Evolutionary conservation across 1,284 basidiomycete genomes (phyloP).

Genomic region (Pseudomicrostroma phylloplanum): DNA sequence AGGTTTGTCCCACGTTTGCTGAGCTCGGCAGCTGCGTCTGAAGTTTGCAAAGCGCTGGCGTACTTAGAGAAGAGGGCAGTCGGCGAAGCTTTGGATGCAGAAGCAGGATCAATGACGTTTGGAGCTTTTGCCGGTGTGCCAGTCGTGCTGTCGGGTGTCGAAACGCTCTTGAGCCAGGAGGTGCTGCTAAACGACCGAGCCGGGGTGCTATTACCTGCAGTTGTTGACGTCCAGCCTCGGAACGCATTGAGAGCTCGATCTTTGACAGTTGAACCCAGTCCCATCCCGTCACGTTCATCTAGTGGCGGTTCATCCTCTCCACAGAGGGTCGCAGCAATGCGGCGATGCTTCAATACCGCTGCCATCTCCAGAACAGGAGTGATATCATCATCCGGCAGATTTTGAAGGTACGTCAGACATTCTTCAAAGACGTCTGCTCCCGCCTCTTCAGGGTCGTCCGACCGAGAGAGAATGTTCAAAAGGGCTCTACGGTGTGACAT

Average conservation of each 20-base stretch:
- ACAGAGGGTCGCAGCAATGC: slow-evolving; percentile 36
- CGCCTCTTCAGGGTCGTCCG: slow-evolving; percentile 11
- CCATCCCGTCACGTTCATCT: slow-evolving; percentile 19
- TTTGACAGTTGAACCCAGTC: background rate
- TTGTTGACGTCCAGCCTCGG: background rate
- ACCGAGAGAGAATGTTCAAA: background rate
- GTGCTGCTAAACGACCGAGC: slow-evolving; percentile 1
- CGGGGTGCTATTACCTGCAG: slow-evolving; percentile 1
- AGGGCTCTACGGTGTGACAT: slow-evolving; percentile 22
- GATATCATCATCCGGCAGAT: slow-evolving; percentile 39
- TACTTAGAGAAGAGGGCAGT: slow-evolving; percentile 26
- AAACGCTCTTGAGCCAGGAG: slow-evolving; percentile 11
- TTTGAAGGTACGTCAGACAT: slow-evolving; percentile 34
- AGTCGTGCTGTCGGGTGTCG: slow-evolving; percentile 2
- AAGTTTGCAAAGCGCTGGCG: slow-evolving; percentile 22
- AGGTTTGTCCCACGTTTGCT: slow-evolving; percentile 46
- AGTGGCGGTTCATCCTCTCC: slow-evolving; percentile 35
- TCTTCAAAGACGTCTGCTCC: slow-evolving; percentile 30
- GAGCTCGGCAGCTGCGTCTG: slow-evolving; percentile 43
- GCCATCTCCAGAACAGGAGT: slow-evolving; percentile 38
- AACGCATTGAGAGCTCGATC: too few relatives aligned
- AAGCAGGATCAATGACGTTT: background rate
- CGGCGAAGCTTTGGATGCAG: slow-evolving; percentile 2
- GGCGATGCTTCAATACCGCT: slow-evolving; percentile 26
- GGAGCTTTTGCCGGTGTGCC: too few relatives aligned